These are phyloP conservation scores for Spergularia bocconei DNA, from an alignment of 148 eudicot genomes.

Conservation along the genomic window DNA sequence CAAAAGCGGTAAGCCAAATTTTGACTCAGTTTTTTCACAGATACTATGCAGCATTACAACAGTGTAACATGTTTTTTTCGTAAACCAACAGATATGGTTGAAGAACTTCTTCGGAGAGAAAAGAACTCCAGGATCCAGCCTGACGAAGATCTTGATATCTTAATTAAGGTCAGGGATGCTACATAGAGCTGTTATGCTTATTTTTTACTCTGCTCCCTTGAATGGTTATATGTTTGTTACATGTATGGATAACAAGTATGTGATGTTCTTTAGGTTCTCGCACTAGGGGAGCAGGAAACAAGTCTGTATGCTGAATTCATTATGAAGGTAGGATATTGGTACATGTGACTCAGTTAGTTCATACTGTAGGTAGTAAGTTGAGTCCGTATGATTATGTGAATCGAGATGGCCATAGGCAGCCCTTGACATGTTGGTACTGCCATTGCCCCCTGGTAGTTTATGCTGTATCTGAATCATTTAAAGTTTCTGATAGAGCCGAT, in stretches of 20 bases:
- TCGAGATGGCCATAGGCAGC: not conserved
- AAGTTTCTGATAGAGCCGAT: not conserved
- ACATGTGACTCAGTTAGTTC: not conserved
- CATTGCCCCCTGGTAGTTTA: not conserved
- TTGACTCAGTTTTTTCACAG: not conserved
- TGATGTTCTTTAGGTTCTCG: slow-evolving; percentile 58
- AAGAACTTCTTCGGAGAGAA: slow-evolving; percentile 86
- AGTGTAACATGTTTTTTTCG: not conserved
- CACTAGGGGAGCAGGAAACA: slow-evolving; percentile 71
- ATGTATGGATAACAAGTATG: not conserved
- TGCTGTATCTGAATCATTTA: no score
- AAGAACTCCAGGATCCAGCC: slow-evolving; percentile 58
- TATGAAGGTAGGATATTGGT: slow-evolving; percentile 66
- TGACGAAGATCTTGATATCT: slow-evolving; percentile 84
- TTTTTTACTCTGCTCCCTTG: not conserved
- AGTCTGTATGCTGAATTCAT: slow-evolving; percentile 73
- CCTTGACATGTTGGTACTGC: not conserved
- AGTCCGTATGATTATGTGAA: not conserved
- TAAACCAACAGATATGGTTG: slow-evolving; percentile 63
- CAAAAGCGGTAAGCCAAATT: slow-evolving; percentile 54
- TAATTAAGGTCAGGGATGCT: slow-evolving; percentile 60
- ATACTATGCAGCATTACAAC: not conserved
- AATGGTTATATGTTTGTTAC: not conserved
- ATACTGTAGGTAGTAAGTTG: no score
- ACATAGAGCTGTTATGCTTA: slow-evolving; percentile 1